These are phyloP conservation scores for Xylariaceae sp. DNA, from an alignment of 2,329 filamentous ascomycete species.

Conservation along the genomic window DNA sequence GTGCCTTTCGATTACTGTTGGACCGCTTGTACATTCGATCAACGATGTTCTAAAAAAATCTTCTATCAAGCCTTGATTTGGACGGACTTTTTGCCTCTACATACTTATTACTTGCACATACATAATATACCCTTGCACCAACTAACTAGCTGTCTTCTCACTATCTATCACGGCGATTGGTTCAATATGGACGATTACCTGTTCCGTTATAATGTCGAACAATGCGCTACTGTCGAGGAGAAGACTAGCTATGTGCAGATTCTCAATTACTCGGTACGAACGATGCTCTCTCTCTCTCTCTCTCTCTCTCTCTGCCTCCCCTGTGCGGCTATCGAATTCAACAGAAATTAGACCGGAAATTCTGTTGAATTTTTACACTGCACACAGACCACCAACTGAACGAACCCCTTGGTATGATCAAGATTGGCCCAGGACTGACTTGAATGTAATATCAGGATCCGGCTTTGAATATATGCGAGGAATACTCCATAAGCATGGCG, in stretches of 20 bases:
- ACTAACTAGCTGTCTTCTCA: constrained; percentile 2
- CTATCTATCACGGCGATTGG: not conserved
- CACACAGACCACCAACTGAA: not conserved
- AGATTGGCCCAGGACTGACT: constrained; percentile 2
- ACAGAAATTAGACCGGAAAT: not conserved
- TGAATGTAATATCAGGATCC: constrained; percentile 46
- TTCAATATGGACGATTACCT: constrained; percentile 61
- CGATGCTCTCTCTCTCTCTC: not conserved
- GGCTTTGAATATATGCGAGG: constrained; percentile 51
- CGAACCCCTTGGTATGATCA: not conserved
- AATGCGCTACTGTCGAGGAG: constrained; percentile 54
- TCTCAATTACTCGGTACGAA: constrained; percentile 59
- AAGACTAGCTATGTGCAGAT: constrained; percentile 60
- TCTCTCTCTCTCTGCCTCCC: constrained; percentile 8
- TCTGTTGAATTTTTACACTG: not conserved
- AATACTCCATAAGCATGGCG: constrained; percentile 49
- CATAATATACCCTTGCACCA: too few species aligned
- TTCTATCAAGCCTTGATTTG: not conserved
- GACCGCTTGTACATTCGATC: not conserved
- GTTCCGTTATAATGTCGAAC: constrained; percentile 51
- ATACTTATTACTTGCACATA: too few species aligned
- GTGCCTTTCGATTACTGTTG: not conserved
- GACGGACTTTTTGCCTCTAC: not conserved
- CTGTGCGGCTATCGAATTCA: not conserved
- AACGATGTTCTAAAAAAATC: not conserved